Evolutionary conservation across 768 basidiomycete species (phyloP), one percentile per base, ranked within the genome.

Genomic region (Macrolepiota fuliginosa): DNA sequence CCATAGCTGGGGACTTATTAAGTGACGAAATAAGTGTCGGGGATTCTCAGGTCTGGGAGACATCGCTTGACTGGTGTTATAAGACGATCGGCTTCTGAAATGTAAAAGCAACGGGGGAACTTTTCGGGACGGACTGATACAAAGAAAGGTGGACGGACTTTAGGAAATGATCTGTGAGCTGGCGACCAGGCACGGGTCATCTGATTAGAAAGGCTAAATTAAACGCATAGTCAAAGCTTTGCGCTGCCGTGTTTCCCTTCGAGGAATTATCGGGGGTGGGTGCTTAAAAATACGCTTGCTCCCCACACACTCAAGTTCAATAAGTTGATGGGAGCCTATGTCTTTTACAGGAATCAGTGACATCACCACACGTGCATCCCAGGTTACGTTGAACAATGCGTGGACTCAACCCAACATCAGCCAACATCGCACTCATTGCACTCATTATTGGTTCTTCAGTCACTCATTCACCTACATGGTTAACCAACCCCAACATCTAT

Each of bases 221-320:
- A 52, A 12, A 19, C 4, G n/a, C 17, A 52, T 7, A 29, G 27
- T 40, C 13, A 7, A 17, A 42, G n/a, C 25, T n/a, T 9, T 9
- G 19, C 13, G 22, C 36, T 19, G 25, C 24, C 11, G 35, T 32
- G 37, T 36, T 29, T 51, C 47, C 50, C 17, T 17, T 39, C 57
- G 58, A 52, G 37, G 58, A 59, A 59, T 52, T 52, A 22, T 59
- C 58, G 58, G 58, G 27, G 24, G 47, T 45, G 9, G 9, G 37
- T 29, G 25, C 42, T 45, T 17, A 22, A 40, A 56, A 56, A 22
- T 49, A 6, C 42, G 10, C 45, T 17, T 29, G 42, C 6, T 55
- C 40, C 29, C 29, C 29, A 32, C 29, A n/a, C 0, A 40, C 15
- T 17, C 15, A 17, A 15, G 15, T n/a, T n/a, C n/a, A n/a, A n/a